Conservation (phyloP, 192 early-diverging fungal genomes). For the Coemansia guatemalensis region DNA sequence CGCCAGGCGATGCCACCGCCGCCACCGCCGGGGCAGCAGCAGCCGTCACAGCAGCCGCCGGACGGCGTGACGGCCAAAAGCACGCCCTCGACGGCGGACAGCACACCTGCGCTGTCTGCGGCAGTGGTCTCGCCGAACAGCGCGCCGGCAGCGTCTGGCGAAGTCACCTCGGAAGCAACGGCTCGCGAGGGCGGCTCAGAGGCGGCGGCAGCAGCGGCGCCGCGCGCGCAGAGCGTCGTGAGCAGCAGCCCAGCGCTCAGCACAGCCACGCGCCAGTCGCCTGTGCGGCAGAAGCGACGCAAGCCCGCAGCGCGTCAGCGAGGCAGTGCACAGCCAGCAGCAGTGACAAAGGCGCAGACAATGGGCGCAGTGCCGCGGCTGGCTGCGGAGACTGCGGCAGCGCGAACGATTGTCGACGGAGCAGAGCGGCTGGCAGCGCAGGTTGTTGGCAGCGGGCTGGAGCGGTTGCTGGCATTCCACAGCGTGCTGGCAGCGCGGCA, state of each 20-base stretch:
- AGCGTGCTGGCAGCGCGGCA: constrained; percentile 7
- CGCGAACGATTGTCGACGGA: background rate
- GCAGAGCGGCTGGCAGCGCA: background rate
- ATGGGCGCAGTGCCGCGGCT: background rate
- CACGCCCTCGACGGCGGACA: constrained; percentile 13
- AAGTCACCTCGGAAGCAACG: background rate
- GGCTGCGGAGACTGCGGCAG: background rate
- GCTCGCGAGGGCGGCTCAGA: too few species aligned
- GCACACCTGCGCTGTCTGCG: constrained; percentile 23
- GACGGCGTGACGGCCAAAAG: constrained; percentile 4
- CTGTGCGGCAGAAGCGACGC: constrained; percentile 17
- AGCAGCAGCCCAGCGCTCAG: constrained; percentile 43
- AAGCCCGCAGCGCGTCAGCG: constrained; percentile 9
- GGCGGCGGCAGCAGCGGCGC: background rate
- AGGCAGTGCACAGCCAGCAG: background rate
- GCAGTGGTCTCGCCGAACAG: constrained; percentile 3
- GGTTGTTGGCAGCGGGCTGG: constrained; percentile 27
- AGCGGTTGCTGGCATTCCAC: constrained; percentile 42
- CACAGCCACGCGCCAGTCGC: constrained; percentile 25
- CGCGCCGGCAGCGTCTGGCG: background rate
- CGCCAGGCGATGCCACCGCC: constrained; percentile 6
- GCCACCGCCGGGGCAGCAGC: constrained; percentile 3
- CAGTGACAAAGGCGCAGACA: constrained; percentile 1
- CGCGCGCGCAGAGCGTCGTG: background rate
- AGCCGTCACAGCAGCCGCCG: background rate